Base-by-base conservation (phyloP, 768 basidiomycete species). In the Russula sp. region DNA sequence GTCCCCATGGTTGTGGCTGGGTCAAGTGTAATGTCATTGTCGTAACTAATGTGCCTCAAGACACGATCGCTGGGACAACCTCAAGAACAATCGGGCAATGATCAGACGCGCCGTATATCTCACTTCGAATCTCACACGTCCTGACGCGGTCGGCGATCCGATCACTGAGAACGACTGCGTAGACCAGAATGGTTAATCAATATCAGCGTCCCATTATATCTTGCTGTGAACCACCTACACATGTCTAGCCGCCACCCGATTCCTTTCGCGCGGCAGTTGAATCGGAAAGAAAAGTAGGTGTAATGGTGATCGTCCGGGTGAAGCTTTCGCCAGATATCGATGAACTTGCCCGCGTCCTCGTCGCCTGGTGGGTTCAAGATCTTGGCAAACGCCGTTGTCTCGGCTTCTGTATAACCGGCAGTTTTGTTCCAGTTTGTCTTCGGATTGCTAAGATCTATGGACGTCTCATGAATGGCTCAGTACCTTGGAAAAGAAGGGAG, bases 191-290 rank as follows among this genome's bases (percentile, higher is more conserved):
- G n/a, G n/a, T n/a, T n/a, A 28, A 54, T 34, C 20, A 54, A 46
- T 50, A 58, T 44, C 58, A 48, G 52, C 32, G 65, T 49, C 50
- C 3, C n/a, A 57, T 40, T 18, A 18, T 40, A 18, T 18, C 16
- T 7, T 55, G 56, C 65, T 51, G 20, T 24, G 46, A 32, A 18
- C 28, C 48, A 70, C 74, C 76, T 78, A 92, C 91, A 92, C 79
- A 87, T 87, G 72, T 95, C 93, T 30, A 95, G 75, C 68, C 93
- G 80, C 93, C 93, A 95, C 1, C 92, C 92, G 53, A 92, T 81
- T 3, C 91, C 89, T 71, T 93, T 94, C 59, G 71, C 73, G 30
- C 93, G 79, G 72, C 89, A 90, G 66, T 90, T 85, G 75, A 92
- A 92, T 30, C 89, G 83, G 71, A 90, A 93, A 4, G 88, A 88